phyloP scores from a whole-genome alignment of 768 basidiomycete genomes.

The Mycena belliarum region DNA sequence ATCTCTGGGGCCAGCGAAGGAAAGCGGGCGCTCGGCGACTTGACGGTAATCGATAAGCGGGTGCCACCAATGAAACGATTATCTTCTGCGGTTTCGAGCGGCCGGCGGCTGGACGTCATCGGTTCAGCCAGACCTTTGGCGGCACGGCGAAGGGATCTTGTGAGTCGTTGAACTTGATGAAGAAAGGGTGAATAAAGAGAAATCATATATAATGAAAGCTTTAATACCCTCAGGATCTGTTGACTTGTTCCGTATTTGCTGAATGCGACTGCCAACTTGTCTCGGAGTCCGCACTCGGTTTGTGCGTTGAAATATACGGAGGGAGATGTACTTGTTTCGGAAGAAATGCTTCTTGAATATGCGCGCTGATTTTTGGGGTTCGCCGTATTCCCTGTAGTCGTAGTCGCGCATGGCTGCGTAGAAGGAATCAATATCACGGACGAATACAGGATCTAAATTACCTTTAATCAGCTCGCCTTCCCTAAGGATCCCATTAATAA shows the following conservation, averaged over 20 bases:
- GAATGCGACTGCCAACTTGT: conserved; percentile 13
- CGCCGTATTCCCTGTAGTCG: background rate
- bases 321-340: background rate
- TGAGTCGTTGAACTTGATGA: no score
- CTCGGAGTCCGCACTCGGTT: background rate
- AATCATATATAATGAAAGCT: no score
- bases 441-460: no score
- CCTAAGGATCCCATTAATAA: no score
- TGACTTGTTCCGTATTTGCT: background rate
- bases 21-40: background rate
- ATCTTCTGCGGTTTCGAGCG: background rate
- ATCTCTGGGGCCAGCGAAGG: background rate
- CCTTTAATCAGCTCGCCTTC: no score
- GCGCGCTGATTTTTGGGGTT: background rate
- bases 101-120: background rate
- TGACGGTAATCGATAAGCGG: background rate
- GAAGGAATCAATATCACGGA: no score
- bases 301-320: background rate
- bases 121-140: background rate
- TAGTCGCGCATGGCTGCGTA: no score
- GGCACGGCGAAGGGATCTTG: no score
- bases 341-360: background rate
- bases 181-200: background rate
- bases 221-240: background rate
- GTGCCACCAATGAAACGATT: background rate